Evolutionary conservation across 768 basidiomycete genomes (phyloP).

Genomic region (Tubosaeta brunneosetosa): DNA sequence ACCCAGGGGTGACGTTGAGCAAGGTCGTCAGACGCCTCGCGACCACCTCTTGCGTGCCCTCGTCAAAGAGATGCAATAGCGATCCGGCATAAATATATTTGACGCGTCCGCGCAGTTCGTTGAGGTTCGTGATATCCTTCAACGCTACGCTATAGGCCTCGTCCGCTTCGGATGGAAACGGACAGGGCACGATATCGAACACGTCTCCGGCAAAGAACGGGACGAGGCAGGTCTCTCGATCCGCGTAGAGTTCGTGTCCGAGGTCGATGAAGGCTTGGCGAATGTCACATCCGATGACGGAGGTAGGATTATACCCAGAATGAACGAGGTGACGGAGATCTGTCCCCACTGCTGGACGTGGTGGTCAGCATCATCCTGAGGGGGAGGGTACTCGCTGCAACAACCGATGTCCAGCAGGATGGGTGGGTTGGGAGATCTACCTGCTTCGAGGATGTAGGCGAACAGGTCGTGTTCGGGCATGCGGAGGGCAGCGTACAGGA

Average conservation of each 20-base stretch:
- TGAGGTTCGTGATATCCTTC: slow-evolving; percentile 12
- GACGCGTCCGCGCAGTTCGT: slow-evolving; percentile 22
- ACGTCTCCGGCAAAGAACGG: slow-evolving; percentile 30
- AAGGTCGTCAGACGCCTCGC: slow-evolving; percentile 26
- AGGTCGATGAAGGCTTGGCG: not conserved
- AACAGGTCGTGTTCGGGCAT: not conserved
- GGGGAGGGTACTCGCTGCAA: not conserved
- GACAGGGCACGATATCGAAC: slow-evolving; percentile 19
- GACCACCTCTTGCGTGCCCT: slow-evolving; percentile 29
- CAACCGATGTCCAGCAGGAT: not conserved
- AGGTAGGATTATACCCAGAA: not conserved
- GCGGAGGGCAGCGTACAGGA: not conserved
- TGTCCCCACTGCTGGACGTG: not conserved
- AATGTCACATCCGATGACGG: not conserved
- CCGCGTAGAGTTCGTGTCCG: not conserved
- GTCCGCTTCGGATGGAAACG: not conserved
- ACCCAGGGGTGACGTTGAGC: slow-evolving; percentile 19
- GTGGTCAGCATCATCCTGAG: not conserved
- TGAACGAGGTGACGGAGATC: not conserved
- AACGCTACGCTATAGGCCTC: not conserved
- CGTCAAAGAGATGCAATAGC: slow-evolving; percentile 35
- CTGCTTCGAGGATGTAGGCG: not conserved
- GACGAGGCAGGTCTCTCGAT: slow-evolving; percentile 10
- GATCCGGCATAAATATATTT: slow-evolving; percentile 31
- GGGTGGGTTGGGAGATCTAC: not conserved